Conservation (phyloP, 768 basidiomycete species). For the Hygrocybe punicea region DNA sequence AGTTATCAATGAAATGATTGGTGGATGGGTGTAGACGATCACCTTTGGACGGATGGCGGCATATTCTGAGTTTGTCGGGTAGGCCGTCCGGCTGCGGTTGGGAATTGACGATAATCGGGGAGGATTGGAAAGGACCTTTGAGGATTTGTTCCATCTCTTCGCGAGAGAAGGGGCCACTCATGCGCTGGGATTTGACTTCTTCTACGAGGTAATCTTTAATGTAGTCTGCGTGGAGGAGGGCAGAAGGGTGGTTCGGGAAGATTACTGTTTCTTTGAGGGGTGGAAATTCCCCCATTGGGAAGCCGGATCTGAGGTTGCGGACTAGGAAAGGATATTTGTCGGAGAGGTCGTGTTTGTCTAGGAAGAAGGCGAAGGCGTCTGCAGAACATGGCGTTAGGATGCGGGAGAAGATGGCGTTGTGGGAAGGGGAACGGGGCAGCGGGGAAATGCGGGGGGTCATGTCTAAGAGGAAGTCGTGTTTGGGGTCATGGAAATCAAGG, state of each 20-base stretch:
- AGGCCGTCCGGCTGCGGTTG: no score
- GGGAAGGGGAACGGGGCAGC: background rate
- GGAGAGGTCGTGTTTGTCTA: slow-evolving; percentile 6
- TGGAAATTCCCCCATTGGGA: no score
- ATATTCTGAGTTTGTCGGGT: no score
- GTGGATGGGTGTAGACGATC: no score
- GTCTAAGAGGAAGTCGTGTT: background rate
- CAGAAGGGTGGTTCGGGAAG: slow-evolving; percentile 22
- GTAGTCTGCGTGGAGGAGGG: background rate
- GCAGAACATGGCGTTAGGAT: slow-evolving; percentile 18
- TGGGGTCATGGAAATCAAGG: background rate
- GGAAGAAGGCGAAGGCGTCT: slow-evolving; percentile 9
- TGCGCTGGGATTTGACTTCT: no score
- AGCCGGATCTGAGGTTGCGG: no score
- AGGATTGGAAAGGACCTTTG: slow-evolving; percentile 28
- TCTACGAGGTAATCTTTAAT: slow-evolving; percentile 16
- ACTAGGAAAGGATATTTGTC: no score
- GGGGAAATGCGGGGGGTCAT: background rate
- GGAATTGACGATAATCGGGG: no score
- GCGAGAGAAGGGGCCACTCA: slow-evolving; percentile 23
- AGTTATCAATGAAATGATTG: no score
- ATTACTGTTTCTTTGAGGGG: no score
- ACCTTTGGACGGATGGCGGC: no score
- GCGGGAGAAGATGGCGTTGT: slow-evolving; percentile 1
- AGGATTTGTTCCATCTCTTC: slow-evolving; percentile 22